Evolutionary conservation across 768 basidiomycete species (phyloP), one percentile per base, ranked within the genome.

Genomic region (Coprinopsis sp.): DNA sequence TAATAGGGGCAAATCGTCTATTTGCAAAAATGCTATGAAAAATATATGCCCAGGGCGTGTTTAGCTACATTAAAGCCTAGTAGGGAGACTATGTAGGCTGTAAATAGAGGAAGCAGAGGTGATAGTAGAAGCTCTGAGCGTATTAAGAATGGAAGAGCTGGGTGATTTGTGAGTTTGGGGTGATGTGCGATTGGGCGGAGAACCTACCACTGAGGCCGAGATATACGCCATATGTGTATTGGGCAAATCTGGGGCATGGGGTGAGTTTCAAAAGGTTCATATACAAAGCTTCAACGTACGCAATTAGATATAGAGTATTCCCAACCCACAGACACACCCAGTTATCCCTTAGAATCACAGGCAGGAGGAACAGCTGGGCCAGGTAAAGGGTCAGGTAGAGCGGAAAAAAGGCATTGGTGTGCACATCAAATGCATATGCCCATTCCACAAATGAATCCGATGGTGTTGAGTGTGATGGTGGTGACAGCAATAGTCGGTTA

Each of bases 361-460:
- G 87, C 2, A 90, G 77, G 10, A 98, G 74, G 52, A 94, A 82
- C 10, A 96, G 75, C 60, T 97, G 91, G 0, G 87, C 87, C 49
- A 92, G 71, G 62, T 96, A 96, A 44, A 96, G 78, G 8, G 88
- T 85, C 49, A 96, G 78, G 67, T 89, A 95, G 49, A 93, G 71
- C 16, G 93, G 93, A 66, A 97, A 95, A 74, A 97, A 98, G 3
- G 92, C 86, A 58, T 98, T 97, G 49, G 87, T 94, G 65, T 96
- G 93, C 13, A 97, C 87, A 64, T 98, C 95, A 58, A 98, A 95
- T 11, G 90, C 91, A 64, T 96, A 98, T 3, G 86, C 88, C 89
- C 85, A 93, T 72, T 92, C 90, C 24, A 92, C 86, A 16, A 67
- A 67, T 34, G 86, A 79, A 54, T 87, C 82, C n/a, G 78, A 74